Conservation (phyloP, 164 flowering plant species). For the Aristolochia contorta region DNA sequence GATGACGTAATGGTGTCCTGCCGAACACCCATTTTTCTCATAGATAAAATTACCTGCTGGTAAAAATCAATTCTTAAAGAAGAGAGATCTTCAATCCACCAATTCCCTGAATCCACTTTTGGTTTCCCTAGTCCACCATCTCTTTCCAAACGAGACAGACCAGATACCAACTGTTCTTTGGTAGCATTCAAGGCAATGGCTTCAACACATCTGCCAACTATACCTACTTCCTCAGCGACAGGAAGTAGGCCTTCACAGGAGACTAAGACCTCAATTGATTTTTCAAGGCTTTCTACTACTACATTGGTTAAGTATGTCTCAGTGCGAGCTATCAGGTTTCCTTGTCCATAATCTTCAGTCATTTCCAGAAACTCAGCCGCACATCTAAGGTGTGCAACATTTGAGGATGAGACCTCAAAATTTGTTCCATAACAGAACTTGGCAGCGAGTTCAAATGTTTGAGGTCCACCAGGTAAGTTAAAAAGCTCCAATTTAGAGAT, state of each 20-base stretch:
- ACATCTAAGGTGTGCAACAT: slow-evolving; percentile 53
- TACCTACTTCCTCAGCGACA: slow-evolving; percentile 41
- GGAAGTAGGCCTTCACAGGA: slow-evolving; percentile 37
- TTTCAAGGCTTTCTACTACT: slow-evolving; percentile 41
- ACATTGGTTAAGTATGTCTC: slow-evolving; percentile 45
- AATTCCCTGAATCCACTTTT: slow-evolving; percentile 30
- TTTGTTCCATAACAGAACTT: slow-evolving; percentile 67
- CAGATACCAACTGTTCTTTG: slow-evolving; percentile 53
- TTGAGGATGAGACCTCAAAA: slow-evolving; percentile 51
- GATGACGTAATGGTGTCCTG: slow-evolving; percentile 39
- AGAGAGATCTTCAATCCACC: slow-evolving; percentile 74
- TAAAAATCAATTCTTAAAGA: slow-evolving; percentile 39
- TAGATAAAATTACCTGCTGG: slow-evolving; percentile 39
- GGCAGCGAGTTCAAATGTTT: slow-evolving; percentile 50
- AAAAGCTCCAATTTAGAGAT: slow-evolving; percentile 38
- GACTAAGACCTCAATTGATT: slow-evolving; percentile 44
- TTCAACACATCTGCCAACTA: slow-evolving; percentile 41
- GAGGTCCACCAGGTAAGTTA: slow-evolving; percentile 53
- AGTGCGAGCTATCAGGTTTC: slow-evolving; percentile 45
- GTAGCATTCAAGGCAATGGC: slow-evolving; percentile 53
- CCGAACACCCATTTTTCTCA: slow-evolving; percentile 42
- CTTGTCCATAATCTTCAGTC: slow-evolving; percentile 58
- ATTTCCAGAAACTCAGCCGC: slow-evolving; percentile 66
- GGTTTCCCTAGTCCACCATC: slow-evolving; percentile 25
- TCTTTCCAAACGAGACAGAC: slow-evolving; percentile 42